These are phyloP conservation scores for Alternaria longipes DNA, from an alignment of 2,329 filamentous ascomycete species.

Conservation along the genomic window DNA sequence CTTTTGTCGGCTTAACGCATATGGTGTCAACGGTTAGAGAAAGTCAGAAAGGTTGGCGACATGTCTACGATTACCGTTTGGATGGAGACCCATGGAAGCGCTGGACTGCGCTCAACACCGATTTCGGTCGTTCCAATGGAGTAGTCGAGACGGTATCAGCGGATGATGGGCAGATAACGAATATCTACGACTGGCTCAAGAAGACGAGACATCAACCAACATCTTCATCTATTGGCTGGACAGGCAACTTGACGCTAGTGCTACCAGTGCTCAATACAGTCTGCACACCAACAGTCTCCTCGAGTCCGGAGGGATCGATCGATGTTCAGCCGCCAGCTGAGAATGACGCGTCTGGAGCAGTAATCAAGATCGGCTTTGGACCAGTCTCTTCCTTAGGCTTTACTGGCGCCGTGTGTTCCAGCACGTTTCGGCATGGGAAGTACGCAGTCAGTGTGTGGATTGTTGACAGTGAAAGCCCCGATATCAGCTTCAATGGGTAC, in stretches of 20 bases:
- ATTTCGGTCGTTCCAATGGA: not conserved
- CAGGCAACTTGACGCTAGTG: constrained; percentile 5
- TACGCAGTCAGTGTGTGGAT: constrained; percentile 13
- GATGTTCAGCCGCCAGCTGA: not conserved
- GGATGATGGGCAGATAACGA: constrained; percentile 1
- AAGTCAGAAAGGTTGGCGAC: not conserved
- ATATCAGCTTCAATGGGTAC: not conserved
- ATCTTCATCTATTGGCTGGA: constrained; percentile 7
- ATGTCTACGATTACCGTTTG: not conserved
- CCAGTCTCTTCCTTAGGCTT: not conserved
- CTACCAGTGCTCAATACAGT: constrained; percentile 10
- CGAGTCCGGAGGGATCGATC: not conserved
- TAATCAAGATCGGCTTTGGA: not conserved
- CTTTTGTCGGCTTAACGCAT: not conserved
- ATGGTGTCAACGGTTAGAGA: not conserved
- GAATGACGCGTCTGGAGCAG: not conserved
- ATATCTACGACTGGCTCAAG: constrained; percentile 7
- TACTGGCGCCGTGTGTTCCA: not conserved
- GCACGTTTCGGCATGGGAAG: constrained; percentile 8
- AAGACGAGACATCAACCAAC: not conserved
- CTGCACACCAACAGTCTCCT: not conserved
- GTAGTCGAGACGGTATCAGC: constrained; percentile 8
- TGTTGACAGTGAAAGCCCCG: not conserved
- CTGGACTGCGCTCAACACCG: constrained; percentile 13
- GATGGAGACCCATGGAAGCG: not conserved